Evolutionary conservation across 2,329 filamentous ascomycete genomes (phyloP), one percentile per base, ranked within the genome.

Genomic region (Fusarium sp.): DNA sequence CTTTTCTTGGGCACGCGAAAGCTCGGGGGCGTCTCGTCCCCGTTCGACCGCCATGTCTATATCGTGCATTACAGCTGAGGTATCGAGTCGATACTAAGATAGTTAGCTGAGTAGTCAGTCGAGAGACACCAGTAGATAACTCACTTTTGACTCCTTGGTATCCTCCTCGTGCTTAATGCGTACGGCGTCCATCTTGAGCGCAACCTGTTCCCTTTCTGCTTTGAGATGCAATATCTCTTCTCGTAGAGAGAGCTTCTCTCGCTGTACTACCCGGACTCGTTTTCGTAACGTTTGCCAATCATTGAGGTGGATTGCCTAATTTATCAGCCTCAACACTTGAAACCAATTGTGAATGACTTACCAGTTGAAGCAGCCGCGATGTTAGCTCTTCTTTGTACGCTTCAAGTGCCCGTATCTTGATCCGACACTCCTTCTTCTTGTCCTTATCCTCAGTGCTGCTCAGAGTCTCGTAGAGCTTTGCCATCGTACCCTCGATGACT

Each of bases 111-210:
- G 18, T 17, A 7, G 2, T 10, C 3, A 9, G 2, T 9, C 1
- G n/a, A 31, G 6, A 17, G 11, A 31, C 24, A 13, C 24, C 13
- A 20, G 10, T 13, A 3, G 15, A 1, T 3, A 36, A 76, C 83
- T 66, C 77, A 88, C 88, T 77, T 86, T 78, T 55, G 85, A 82
- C 58, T 85, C 81, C 63, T 82, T 83, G 52, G 81, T 85, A 28
- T 87, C 85, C 4, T 79, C 82, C 64, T 90, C 88, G 58, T 91
- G 88, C 69, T 84, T 85, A 36, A 84, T 83, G 44, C 89, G 82
- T n/a, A 90, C 81, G 9, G 87, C 87, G 66, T 91, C 89, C 83
- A 89, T 90, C 42, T 84, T 85, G 18, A 91, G 77, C 7, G 86
- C 87, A 9, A 91, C 85, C 68, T 90, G 85, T 71, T 91, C 88